A percentile compares a stretch with the other conserved stretches of the same genome.
These are phyloP conservation scores for Hanseniaspora valbyensis DNA, from an alignment of 805 yeast species.

Conservation along the genomic window DNA sequence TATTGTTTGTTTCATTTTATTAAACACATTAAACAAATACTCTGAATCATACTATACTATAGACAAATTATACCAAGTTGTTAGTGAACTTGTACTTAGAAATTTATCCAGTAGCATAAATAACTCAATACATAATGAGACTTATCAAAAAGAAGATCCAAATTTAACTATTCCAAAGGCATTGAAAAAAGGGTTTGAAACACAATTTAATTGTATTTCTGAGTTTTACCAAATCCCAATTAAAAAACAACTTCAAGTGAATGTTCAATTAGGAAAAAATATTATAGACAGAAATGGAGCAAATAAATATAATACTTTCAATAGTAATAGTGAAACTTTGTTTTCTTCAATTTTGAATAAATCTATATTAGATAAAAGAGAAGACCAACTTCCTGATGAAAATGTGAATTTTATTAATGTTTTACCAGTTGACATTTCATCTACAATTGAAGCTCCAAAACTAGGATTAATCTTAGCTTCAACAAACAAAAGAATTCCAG, in stretches of 20 bases:
- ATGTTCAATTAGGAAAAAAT: conserved; percentile 32
- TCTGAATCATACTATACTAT: conserved; percentile 39
- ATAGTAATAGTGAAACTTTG: conserved; percentile 47
- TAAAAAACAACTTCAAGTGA: conserved; percentile 54
- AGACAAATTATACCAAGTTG: conserved; percentile 52
- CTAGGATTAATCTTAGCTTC: conserved; percentile 39
- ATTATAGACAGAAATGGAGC: background rate
- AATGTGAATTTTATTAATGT: conserved; percentile 52
- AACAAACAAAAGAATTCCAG: conserved; percentile 34
- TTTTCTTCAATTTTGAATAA: conserved; percentile 63
- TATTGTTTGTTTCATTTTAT: conserved; percentile 40
- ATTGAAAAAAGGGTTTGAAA: conserved; percentile 36
- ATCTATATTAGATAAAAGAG: conserved; percentile 67
- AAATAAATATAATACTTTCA: background rate
- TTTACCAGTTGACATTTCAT: conserved; percentile 40
- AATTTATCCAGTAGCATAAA: conserved; percentile 37
- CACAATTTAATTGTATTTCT: conserved; percentile 53
- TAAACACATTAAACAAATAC: conserved; percentile 41
- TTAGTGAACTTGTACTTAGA: conserved; percentile 52
- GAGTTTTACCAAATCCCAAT: conserved; percentile 40
- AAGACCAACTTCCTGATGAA: conserved; percentile 54
- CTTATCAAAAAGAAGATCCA: conserved; percentile 17
- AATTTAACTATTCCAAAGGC: conserved; percentile 21
- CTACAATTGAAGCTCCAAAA: conserved; percentile 31
- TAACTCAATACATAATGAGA: conserved; percentile 29